phyloP scores from a whole-genome alignment of 2,329 filamentous ascomycete genomes.

The Fusarium sp. region DNA sequence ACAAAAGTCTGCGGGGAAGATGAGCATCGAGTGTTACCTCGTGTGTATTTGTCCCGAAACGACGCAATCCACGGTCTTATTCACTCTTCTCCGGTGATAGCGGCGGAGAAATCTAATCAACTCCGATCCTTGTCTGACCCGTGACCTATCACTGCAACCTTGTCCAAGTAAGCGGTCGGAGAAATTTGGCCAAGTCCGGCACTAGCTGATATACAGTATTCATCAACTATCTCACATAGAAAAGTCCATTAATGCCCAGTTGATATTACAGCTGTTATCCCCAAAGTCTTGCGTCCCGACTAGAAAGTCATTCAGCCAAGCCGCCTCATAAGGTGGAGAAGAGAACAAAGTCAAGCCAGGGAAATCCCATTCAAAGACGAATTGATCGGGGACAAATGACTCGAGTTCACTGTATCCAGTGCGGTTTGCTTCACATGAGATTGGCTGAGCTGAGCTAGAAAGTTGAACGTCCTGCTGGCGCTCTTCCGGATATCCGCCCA shows the following conservation, averaged over 20 bases:
- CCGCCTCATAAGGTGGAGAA: conserved; percentile 7
- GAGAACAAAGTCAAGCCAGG: conserved; percentile 12
- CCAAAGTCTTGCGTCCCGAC: conserved; percentile 13
- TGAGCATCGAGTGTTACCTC: background rate
- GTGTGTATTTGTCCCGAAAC: background rate
- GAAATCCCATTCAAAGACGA: conserved; percentile 27
- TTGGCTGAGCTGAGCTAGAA: background rate
- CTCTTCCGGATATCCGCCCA: background rate
- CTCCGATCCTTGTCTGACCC: background rate
- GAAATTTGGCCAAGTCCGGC: background rate
- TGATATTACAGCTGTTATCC: conserved; percentile 12
- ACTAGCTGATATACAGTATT: background rate
- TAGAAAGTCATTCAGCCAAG: conserved; percentile 16
- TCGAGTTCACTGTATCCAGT: conserved; percentile 8
- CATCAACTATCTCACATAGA: background rate
- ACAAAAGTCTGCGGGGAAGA: background rate
- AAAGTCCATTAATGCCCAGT: conserved; percentile 22
- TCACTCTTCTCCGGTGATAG: background rate
- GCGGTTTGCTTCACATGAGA: background rate
- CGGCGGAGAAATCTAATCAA: background rate
- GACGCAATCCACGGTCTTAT: background rate
- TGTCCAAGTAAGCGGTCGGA: background rate
- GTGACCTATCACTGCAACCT: background rate
- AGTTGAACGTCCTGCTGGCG: rapidly evolving
- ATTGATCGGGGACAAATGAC: conserved; percentile 18